Conservation (phyloP, 2,329 filamentous ascomycete species). For the Trichophyton simii region DNA sequence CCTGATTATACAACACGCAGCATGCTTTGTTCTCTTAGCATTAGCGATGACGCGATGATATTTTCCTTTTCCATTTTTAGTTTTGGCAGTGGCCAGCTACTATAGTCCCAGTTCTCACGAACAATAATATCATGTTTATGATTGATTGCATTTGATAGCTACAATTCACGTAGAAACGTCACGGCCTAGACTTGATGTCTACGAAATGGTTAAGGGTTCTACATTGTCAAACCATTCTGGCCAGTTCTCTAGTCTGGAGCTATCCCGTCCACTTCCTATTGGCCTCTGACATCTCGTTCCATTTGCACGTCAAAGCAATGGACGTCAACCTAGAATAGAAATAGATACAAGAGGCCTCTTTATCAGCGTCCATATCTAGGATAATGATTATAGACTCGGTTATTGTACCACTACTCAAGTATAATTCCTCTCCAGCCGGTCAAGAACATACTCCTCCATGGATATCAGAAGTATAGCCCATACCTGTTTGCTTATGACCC, state of each 20-base stretch:
- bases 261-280: background rate
- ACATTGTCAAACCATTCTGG: too few species aligned
- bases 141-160: background rate
- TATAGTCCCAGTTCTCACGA: background rate
- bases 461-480: too few species aligned
- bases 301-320: too few species aligned
- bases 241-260: background rate
- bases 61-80: background rate
- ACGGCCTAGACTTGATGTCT: background rate
- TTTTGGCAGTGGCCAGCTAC: background rate
- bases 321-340: too few species aligned
- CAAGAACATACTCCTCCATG: too few species aligned
- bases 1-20: background rate
- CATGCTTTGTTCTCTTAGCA: background rate
- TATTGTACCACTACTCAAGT: too few species aligned
- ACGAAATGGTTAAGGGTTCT: too few species aligned
- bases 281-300: background rate
- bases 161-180: background rate
- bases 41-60: background rate
- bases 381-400: too few species aligned
- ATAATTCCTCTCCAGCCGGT: too few species aligned
- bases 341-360: too few species aligned
- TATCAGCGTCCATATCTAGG: too few species aligned
- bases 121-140: background rate
- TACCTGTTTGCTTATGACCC: too few species aligned